These are phyloP conservation scores for Ophiobolus disseminans DNA, from an alignment of 2,329 filamentous ascomycete genomes.

Conservation along the genomic window DNA sequence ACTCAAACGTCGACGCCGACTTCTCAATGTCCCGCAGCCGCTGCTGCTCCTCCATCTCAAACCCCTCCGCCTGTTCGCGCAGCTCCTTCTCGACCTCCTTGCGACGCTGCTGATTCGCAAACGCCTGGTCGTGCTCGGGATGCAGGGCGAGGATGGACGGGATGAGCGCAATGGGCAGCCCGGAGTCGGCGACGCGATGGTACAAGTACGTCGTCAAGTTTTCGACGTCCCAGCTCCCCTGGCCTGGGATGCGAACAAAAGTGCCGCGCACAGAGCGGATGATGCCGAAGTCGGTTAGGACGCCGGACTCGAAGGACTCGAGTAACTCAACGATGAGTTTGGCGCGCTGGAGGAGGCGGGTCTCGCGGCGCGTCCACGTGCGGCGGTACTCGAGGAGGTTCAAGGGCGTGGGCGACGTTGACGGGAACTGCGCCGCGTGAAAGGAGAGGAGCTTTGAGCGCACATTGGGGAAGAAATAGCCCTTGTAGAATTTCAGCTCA, in stretches of 20 bases:
- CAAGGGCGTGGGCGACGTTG: not conserved
- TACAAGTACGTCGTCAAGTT: slow-evolving; percentile 18
- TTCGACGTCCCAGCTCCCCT: slow-evolving; percentile 7
- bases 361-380: slow-evolving; percentile 16
- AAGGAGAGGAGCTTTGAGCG: slow-evolving; percentile 10
- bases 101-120: not conserved
- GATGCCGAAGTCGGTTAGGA: slow-evolving; percentile 18
- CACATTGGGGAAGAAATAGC: slow-evolving; percentile 17
- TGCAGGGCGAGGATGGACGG: slow-evolving; percentile 18
- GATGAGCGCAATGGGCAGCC: slow-evolving; percentile 7
- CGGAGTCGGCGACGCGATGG: slow-evolving; percentile 8
- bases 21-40: slow-evolving; percentile 6
- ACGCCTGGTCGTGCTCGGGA: slow-evolving; percentile 10
- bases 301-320: slow-evolving; percentile 2
- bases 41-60: slow-evolving; percentile 14
- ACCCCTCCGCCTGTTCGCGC: slow-evolving; percentile 4
- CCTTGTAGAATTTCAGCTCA: slow-evolving; percentile 16
- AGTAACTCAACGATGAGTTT: slow-evolving; percentile 10
- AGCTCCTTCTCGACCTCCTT: not conserved
- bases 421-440: slow-evolving; percentile 9
- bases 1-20: slow-evolving; percentile 1
- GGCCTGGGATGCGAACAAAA: slow-evolving; percentile 9
- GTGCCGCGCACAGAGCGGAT: slow-evolving; percentile 18
- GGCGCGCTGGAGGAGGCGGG: slow-evolving; percentile 17
- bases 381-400: slow-evolving; percentile 15